Base-by-base conservation (phyloP, 495 filamentous ascomycete species). In the Aspergillus sclerotiicarbonarius region DNA sequence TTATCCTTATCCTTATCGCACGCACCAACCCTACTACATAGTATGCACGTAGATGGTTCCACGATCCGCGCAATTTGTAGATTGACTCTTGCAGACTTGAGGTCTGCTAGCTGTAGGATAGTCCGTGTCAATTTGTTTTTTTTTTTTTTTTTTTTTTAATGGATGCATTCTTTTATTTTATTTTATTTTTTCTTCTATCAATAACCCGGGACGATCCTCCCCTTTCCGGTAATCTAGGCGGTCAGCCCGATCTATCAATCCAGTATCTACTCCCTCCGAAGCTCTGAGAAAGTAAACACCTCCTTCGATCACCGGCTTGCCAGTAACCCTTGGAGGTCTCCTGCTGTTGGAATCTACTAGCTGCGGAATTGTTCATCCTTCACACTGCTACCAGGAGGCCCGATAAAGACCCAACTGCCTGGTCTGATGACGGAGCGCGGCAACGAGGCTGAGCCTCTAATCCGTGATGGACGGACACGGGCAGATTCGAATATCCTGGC, bases 401-500 rank as follows among this genome's bases (percentile, higher is more conserved):
- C n/a, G 13, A 41, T 12, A 41, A 37, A 15, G 13, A 37, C 37
- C 37, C 13, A 2, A 41, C 13, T n/a, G 37, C 37, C 37, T 41
- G 37, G 37, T 41, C 31, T 25, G 15, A 50, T 50, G 47, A 32
- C 47, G 25, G 47, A 50, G 47, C 47, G 10, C 12, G 47, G 31
- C 13, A n/a, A 50, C 13, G 47, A 50, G 47, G 47, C 47, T 3
- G 25, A 50, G 25, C 47, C 47, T 50, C 47, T 50, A 16, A 50
- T 50, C 12, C 20, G 31, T 3, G 29, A 50, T 50, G 25, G 6
- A 31, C 21, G 18, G 46, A 9, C n/a, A 10, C 20, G 29, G 4
- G 21, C 18, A 30, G 21, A 20, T 30, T 32, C 15, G 13, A 50
- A 30, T 25, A 25, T 13, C 20, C 20, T 30, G 25, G 25, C 21